Percentiles rank a stretch among this genome's conserved stretches.
phyloP scores from a whole-genome alignment of 495 filamentous ascomycete species.

The Neurospora intermedia region DNA sequence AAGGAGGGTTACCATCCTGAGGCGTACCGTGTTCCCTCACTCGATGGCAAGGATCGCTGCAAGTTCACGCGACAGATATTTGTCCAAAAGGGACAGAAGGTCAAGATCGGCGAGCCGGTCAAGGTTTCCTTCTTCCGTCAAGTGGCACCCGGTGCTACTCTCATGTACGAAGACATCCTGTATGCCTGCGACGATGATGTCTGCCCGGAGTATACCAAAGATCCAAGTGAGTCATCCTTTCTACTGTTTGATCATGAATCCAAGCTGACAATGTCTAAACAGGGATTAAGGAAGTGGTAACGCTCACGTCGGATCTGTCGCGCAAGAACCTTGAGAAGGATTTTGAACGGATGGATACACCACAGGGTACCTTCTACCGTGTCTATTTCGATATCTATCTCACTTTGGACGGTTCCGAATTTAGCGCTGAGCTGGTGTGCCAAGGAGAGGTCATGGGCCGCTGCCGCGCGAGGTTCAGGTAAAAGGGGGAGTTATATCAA shows the following conservation, averaged over 20 bases:
- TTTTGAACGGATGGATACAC: conserved; percentile 98
- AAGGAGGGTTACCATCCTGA: conserved; percentile 98
- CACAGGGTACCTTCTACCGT: conserved; percentile 96
- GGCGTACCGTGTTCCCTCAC: conserved; percentile 89
- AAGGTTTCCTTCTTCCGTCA: conserved; percentile 99
- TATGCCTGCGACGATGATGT: conserved; percentile 98
- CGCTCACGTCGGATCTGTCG: conserved; percentile 89
- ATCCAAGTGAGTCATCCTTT: conserved; percentile 71
- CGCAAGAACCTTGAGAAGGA: conserved; percentile 98
- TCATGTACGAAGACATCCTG: conserved; percentile 98
- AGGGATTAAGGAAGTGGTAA: conserved; percentile 99
- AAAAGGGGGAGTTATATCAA: conserved; percentile 9
- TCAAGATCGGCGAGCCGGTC: conserved; percentile 98
- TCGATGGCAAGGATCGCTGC: conserved; percentile 95
- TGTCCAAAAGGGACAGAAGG: conserved; percentile 95
- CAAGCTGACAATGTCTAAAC: conserved; percentile 20
- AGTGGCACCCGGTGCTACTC: conserved; percentile 89
- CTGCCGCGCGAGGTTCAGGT: conserved; percentile 77
- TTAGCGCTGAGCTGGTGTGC: conserved; percentile 95
- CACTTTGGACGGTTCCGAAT: conserved; percentile 92
- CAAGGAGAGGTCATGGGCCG: conserved; percentile 98
- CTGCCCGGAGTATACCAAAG: conserved; percentile 97
- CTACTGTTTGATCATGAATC: background rate
- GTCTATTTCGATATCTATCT: conserved; percentile 75
- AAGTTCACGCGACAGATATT: conserved; percentile 99